Evolutionary conservation across 805 yeast species (phyloP).

Genomic region (Candida sakaeoensis): DNA sequence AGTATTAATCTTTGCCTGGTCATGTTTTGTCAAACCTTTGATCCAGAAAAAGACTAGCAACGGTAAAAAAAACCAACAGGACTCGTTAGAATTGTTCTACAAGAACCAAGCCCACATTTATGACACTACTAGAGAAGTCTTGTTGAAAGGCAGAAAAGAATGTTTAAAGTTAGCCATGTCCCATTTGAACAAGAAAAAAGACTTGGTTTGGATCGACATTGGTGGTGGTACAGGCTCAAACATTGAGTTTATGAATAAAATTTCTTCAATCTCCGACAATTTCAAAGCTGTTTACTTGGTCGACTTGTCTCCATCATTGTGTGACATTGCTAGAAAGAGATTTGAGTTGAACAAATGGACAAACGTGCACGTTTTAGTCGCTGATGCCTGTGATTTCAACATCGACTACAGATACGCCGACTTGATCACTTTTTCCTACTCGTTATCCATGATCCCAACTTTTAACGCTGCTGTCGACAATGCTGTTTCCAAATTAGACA

Average conservation of each 20-base stretch:
- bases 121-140: conserved; percentile 63
- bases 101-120: conserved; percentile 74
- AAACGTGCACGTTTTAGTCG: conserved; percentile 65
- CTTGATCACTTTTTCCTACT: conserved; percentile 73
- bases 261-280: conserved; percentile 41
- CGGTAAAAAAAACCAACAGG: conserved; percentile 44
- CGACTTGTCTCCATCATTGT: conserved; percentile 73
- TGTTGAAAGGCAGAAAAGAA: conserved; percentile 68
- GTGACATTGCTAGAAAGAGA: conserved; percentile 65
- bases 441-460: conserved; percentile 81
- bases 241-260: conserved; percentile 68
- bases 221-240: conserved; percentile 89
- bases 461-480: conserved; percentile 77
- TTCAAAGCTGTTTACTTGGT: conserved; percentile 69
- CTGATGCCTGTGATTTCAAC: conserved; percentile 71
- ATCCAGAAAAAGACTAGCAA: conserved; percentile 10
- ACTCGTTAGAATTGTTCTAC: conserved; percentile 66
- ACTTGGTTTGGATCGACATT: conserved; percentile 70
- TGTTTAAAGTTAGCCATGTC: conserved; percentile 57
- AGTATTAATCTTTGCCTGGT: conserved; percentile 34
- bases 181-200: conserved; percentile 44
- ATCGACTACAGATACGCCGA: conserved; percentile 53
- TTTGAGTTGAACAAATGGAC: conserved; percentile 42
- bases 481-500: conserved; percentile 49
- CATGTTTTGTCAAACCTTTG: conserved; percentile 58